A percentile compares a stretch with the other conserved stretches of the same genome.
These are phyloP conservation scores for Xylaria sp. DNA, from an alignment of 2,329 filamentous ascomycete species.

Conservation along the genomic window DNA sequence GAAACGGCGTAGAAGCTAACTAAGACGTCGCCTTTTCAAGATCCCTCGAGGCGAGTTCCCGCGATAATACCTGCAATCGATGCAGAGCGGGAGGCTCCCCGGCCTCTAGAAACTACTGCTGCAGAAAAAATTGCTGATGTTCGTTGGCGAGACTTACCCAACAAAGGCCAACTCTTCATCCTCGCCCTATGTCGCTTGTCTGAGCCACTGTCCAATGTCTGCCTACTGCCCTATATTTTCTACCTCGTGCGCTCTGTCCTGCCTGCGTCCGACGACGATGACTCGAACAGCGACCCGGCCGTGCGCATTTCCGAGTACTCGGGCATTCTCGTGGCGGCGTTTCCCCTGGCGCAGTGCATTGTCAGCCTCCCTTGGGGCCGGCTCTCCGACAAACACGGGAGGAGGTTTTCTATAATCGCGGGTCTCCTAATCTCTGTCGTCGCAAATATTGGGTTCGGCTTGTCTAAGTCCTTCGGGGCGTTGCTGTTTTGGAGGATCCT, in stretches of 20 bases:
- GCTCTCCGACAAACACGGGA: conserved; percentile 60
- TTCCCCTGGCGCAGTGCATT: conserved; percentile 71
- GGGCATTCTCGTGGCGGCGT: conserved; percentile 70
- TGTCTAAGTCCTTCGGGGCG: conserved; percentile 64
- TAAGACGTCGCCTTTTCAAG: background rate
- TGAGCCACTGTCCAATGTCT: conserved; percentile 72
- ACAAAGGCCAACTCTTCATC: conserved; percentile 46
- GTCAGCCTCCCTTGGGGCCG: conserved; percentile 74
- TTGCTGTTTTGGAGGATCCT: conserved; percentile 64
- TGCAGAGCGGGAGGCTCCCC: conserved; percentile 13
- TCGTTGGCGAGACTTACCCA: conserved; percentile 45
- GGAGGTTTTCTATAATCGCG: conserved; percentile 68
- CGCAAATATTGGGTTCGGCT: conserved; percentile 71
- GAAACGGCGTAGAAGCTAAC: background rate
- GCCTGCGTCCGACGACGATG: conserved; percentile 41
- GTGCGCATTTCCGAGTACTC: conserved; percentile 68
- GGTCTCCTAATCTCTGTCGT: conserved; percentile 68
- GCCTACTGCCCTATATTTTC: conserved; percentile 71
- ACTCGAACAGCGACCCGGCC: conserved; percentile 50
- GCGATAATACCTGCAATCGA: background rate
- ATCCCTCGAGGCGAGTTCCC: background rate
- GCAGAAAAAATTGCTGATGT: conserved; percentile 23
- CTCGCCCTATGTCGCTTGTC: conserved; percentile 50
- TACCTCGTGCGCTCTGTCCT: conserved; percentile 73
- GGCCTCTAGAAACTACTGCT: background rate